A percentile compares a stretch with the other conserved stretches of the same genome.
These are phyloP conservation scores for Amborella trichopoda DNA, from an alignment of 164 flowering plant genomes.

Conservation along the genomic window DNA sequence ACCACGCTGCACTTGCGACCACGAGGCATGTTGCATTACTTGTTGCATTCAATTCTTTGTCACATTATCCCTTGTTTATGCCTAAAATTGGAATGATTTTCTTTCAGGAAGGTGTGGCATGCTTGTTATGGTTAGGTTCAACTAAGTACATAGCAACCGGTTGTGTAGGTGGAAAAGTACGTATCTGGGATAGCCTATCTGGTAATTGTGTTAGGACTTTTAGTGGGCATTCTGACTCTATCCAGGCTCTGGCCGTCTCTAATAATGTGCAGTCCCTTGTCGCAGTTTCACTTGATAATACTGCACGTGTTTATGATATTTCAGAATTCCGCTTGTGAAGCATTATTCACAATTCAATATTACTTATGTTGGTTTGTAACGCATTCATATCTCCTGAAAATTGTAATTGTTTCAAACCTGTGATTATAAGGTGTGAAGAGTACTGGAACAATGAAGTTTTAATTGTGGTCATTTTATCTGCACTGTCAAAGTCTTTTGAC, in stretches of 20 bases:
- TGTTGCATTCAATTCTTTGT: not conserved
- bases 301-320: slow-evolving; percentile 77
- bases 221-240: slow-evolving; percentile 49
- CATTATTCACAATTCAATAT: not conserved
- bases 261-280: slow-evolving; percentile 46
- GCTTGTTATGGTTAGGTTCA: slow-evolving; percentile 66
- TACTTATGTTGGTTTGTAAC: not conserved
- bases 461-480: too few relatives aligned
- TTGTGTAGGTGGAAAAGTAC: slow-evolving; percentile 55
- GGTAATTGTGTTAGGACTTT: slow-evolving; percentile 55
- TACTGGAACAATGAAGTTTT: too few relatives aligned
- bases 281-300: slow-evolving; percentile 57
- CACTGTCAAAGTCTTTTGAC: too few relatives aligned
- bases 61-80: not conserved
- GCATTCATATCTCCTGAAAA: too few relatives aligned
- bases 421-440: too few relatives aligned
- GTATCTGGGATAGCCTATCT: slow-evolving; percentile 82
- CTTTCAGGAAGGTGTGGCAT: slow-evolving; percentile 63
- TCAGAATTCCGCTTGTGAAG: slow-evolving; percentile 26
- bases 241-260: slow-evolving; percentile 53
- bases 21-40: slow-evolving; percentile 37
- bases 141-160: slow-evolving; percentile 55
- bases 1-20: slow-evolving; percentile 56
- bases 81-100: not conserved
- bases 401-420: too few relatives aligned